These are phyloP conservation scores for Cladobotryum protrusum DNA, from an alignment of 2,329 filamentous ascomycete genomes.

Conservation along the genomic window DNA sequence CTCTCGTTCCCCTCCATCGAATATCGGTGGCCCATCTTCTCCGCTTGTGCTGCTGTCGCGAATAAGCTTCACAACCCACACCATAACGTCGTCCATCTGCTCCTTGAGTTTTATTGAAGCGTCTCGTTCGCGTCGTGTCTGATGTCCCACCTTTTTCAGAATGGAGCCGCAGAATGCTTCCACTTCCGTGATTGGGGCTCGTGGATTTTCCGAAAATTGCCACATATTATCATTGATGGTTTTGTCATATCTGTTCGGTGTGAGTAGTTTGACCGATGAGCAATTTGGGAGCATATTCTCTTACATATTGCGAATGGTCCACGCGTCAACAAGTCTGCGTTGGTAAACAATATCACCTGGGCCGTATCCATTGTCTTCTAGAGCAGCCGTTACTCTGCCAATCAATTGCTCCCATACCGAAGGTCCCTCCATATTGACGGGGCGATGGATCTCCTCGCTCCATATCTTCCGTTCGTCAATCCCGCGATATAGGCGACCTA, in stretches of 20 bases:
- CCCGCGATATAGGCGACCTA: constrained; percentile 64
- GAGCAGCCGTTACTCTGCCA: constrained; percentile 14
- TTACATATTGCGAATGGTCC: constrained; percentile 42
- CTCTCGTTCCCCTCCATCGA: constrained; percentile 6
- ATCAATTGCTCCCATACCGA: constrained; percentile 42
- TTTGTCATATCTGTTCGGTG: constrained; percentile 40
- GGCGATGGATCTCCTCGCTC: constrained; percentile 38
- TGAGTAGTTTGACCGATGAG: constrained; percentile 4
- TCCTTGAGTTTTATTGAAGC: constrained; percentile 46
- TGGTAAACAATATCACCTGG: constrained; percentile 27
- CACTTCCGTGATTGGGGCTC: constrained; percentile 39
- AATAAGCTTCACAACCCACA: constrained; percentile 33
- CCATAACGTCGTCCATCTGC: constrained; percentile 42
- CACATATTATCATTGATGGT: constrained; percentile 35
- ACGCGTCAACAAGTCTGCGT: constrained; percentile 31
- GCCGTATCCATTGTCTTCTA: constrained; percentile 9
- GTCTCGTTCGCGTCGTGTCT: constrained; percentile 46
- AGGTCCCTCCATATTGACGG: constrained; percentile 18
- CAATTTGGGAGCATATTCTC: not conserved
- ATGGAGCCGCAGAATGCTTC: constrained; percentile 53
- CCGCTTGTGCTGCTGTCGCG: constrained; percentile 11
- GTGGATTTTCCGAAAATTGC: constrained; percentile 41
- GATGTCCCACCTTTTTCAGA: constrained; percentile 43
- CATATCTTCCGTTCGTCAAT: constrained; percentile 69
- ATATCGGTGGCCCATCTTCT: constrained; percentile 5